Conservation (phyloP, 192 early-diverging fungal species). For the Spinellus fusiger region DNA sequence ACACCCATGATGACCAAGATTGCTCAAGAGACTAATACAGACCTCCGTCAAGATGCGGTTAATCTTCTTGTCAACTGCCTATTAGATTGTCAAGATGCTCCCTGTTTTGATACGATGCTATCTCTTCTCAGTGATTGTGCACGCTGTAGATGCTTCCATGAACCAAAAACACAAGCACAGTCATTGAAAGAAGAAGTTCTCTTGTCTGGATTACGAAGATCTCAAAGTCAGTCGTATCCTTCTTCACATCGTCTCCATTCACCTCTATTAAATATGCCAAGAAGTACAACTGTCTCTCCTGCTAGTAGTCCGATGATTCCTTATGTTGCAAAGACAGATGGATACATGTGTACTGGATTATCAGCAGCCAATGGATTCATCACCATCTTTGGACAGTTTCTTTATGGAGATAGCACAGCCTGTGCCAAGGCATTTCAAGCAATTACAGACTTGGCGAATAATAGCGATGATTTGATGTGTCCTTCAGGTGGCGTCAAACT, state of each 20-base stretch:
- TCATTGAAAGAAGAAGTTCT: not conserved
- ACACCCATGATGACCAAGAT: slow-evolving; percentile 39
- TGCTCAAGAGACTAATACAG: slow-evolving; percentile 29
- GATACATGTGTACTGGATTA: slow-evolving; percentile 29
- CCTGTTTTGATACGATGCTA: slow-evolving; percentile 31
- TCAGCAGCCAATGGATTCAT: slow-evolving; percentile 34
- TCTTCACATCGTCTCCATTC: not conserved
- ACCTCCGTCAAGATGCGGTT: slow-evolving; percentile 27
- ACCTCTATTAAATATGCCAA: not conserved
- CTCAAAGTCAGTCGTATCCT: not conserved
- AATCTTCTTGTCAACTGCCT: slow-evolving; percentile 35
- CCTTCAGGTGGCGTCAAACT: slow-evolving; percentile 39
- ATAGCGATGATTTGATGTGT: slow-evolving; percentile 16
- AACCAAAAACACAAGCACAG: not conserved
- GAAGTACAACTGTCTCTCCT: not conserved
- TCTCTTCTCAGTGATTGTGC: slow-evolving; percentile 30
- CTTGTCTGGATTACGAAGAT: not conserved
- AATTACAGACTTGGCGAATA: slow-evolving; percentile 36
- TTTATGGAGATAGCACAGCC: slow-evolving; percentile 20
- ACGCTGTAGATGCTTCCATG: slow-evolving; percentile 28
- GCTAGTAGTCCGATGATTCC: slow-evolving; percentile 5
- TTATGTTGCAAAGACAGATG: not conserved
- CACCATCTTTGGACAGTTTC: slow-evolving; percentile 40
- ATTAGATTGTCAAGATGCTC: slow-evolving; percentile 20
- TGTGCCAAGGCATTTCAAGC: slow-evolving; percentile 33